These are phyloP conservation scores for Penicillium diatomitis DNA, from an alignment of 495 filamentous ascomycete species.

Conservation along the genomic window DNA sequence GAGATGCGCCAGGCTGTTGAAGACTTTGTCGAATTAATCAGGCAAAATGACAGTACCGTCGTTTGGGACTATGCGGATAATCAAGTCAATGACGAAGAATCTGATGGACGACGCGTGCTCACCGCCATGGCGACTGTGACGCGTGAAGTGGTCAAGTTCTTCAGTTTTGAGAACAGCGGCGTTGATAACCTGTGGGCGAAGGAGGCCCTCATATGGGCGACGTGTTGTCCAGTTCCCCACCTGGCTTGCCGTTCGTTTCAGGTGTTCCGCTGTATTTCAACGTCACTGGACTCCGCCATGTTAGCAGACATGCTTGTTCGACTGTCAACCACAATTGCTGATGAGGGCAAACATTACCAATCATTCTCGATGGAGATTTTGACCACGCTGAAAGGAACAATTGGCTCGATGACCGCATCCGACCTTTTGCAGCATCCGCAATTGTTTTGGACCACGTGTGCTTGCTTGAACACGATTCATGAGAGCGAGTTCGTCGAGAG, in stretches of 20 bases:
- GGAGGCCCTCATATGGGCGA: slow-evolving; percentile 86
- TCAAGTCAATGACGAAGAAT: slow-evolving; percentile 58
- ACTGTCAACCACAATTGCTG: slow-evolving; percentile 90
- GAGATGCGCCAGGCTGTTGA: slow-evolving; percentile 69
- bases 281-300: slow-evolving; percentile 83
- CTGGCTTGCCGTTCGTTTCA: slow-evolving; percentile 95
- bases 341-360: slow-evolving; percentile 83
- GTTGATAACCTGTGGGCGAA: slow-evolving; percentile 86
- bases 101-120: slow-evolving; percentile 72
- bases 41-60: slow-evolving; percentile 73
- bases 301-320: slow-evolving; percentile 90
- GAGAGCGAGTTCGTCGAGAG: slow-evolving; percentile 91
- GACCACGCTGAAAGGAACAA: slow-evolving; percentile 83
- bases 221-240: slow-evolving; percentile 92
- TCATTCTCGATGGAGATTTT: slow-evolving; percentile 97
- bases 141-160: slow-evolving; percentile 70
- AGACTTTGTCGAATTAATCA: slow-evolving; percentile 82
- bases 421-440: slow-evolving; percentile 84
- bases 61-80: slow-evolving; percentile 93
- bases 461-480: slow-evolving; percentile 90
- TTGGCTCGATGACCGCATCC: slow-evolving; percentile 66
- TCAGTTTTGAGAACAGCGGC: slow-evolving; percentile 74
- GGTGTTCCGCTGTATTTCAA: slow-evolving; percentile 88
- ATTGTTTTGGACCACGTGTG: slow-evolving; percentile 94
- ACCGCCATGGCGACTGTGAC: slow-evolving; percentile 77